phyloP scores from a whole-genome alignment of 345 rosid species.

The Conringia planisiliqua region DNA sequence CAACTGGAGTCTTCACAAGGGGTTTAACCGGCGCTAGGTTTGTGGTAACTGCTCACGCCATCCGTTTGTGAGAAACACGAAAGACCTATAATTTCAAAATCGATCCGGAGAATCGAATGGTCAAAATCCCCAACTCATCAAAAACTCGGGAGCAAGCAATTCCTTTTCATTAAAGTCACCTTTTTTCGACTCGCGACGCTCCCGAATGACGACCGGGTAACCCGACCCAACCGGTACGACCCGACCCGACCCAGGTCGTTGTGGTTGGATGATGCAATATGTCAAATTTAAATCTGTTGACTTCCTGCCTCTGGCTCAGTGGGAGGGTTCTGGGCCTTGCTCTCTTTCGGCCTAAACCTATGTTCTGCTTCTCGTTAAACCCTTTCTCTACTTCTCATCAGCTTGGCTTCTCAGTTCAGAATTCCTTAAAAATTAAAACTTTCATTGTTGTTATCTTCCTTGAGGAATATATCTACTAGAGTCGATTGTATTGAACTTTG shows the following conservation, averaged over 20 bases:
- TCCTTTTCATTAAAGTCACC: not conserved
- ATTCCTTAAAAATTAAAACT: not conserved
- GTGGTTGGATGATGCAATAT: not conserved
- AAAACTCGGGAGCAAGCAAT: slow-evolving; percentile 11
- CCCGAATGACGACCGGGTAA: slow-evolving; percentile 13
- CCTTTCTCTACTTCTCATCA: too few species aligned
- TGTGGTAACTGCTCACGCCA: slow-evolving; percentile 45
- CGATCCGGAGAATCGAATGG: not conserved
- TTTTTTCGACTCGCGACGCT: slow-evolving; percentile 4
- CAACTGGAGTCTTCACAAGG: slow-evolving; percentile 44
- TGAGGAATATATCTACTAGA: not conserved
- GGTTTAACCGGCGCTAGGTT: slow-evolving; percentile 27
- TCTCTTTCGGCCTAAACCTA: slow-evolving; percentile 1
- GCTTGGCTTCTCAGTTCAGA: not conserved
- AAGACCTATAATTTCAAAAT: slow-evolving; percentile 24
- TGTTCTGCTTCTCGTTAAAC: slow-evolving; percentile 15
- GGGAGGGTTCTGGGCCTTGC: not conserved
- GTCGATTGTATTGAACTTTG: not conserved
- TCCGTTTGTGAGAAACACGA: slow-evolving; percentile 36
- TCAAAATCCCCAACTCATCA: slow-evolving; percentile 15
- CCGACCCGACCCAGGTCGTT: not conserved
- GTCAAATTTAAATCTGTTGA: not conserved
- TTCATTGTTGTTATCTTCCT: not conserved
- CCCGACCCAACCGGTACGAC: not conserved
- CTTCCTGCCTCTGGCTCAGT: not conserved